Evolutionary conservation across 2,329 filamentous ascomycete genomes (phyloP).

Genomic region (Pseudocercospora pini-densiflorae): DNA sequence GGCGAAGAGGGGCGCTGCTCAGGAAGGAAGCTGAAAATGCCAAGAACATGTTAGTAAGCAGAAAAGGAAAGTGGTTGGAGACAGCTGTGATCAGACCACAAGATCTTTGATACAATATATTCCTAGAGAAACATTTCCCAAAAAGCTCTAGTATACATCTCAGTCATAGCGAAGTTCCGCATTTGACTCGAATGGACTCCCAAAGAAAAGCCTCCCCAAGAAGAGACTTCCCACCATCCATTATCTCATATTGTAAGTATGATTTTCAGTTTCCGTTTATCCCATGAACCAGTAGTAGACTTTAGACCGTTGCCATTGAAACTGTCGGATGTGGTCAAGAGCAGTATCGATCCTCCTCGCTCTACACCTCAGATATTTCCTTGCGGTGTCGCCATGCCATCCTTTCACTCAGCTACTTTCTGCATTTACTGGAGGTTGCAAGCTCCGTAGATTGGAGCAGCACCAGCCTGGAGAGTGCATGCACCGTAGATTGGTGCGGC

Average conservation of each 20-base stretch:
- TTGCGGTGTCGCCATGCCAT: neutral
- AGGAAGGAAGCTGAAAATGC: too few species aligned
- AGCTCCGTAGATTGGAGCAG: neutral
- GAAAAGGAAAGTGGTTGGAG: too few species aligned
- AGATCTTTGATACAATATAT: neutral
- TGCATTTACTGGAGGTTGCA: slow-evolving; percentile 12
- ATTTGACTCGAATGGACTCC: neutral
- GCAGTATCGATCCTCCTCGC: neutral
- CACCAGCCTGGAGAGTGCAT: neutral
- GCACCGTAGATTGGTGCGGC: slow-evolving; percentile 3
- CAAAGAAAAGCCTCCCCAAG: neutral
- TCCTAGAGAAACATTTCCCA: neutral
- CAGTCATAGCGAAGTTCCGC: neutral
- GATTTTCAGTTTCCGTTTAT: neutral
- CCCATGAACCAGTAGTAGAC: neutral
- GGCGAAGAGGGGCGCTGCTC: too few species aligned
- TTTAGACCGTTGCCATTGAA: neutral
- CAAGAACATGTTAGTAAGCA: too few species aligned
- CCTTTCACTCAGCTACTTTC: neutral
- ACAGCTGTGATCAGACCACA: slow-evolving; percentile 4
- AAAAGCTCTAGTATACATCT: neutral
- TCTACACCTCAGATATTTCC: neutral
- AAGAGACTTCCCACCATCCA: neutral
- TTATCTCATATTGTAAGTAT: neutral
- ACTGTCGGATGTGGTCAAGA: neutral